Percentiles rank a stretch among this genome's conserved stretches.
Conservation (phyloP, 177 flowering plant genomes). For the Tripterygium wilfordii region DNA sequence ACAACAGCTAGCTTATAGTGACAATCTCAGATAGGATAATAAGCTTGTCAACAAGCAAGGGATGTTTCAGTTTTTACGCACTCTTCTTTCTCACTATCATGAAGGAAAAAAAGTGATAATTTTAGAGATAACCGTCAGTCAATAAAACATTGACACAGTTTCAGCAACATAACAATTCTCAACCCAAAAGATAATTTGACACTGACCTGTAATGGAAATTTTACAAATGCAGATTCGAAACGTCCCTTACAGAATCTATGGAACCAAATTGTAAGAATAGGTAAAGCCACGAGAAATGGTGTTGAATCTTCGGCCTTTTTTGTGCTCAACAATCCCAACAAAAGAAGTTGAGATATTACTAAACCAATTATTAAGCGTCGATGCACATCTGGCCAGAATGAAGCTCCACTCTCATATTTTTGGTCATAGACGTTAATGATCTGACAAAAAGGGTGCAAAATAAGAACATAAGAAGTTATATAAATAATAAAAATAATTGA, state of each 20-base stretch:
- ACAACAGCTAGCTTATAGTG: too few species aligned
- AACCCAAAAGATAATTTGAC: not conserved
- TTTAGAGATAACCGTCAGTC: too few species aligned
- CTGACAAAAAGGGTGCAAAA: conserved; percentile 33
- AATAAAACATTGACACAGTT: too few species aligned
- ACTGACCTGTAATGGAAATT: conserved; percentile 76
- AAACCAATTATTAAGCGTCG: conserved; percentile 54
- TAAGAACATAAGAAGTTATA: conserved; percentile 24
- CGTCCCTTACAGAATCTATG: conserved; percentile 75
- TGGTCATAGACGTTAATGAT: conserved; percentile 86
- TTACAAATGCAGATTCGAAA: conserved; percentile 81
- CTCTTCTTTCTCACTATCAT: too few species aligned
- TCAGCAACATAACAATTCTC: too few species aligned
- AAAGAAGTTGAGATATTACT: conserved; percentile 70
- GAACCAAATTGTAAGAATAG: conserved; percentile 82
- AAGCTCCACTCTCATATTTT: conserved; percentile 83
- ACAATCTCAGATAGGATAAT: too few species aligned
- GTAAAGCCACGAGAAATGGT: conserved; percentile 59
- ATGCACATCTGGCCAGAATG: conserved; percentile 95
- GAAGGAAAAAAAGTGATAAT: too few species aligned
- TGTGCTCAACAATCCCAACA: conserved; percentile 81
- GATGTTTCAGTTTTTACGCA: too few species aligned
- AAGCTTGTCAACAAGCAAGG: too few species aligned
- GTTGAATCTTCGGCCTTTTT: conserved; percentile 35
- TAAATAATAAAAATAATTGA: conserved; percentile 39